phyloP scores from a whole-genome alignment of 805 yeast species.

The Spathaspora arborariae region DNA sequence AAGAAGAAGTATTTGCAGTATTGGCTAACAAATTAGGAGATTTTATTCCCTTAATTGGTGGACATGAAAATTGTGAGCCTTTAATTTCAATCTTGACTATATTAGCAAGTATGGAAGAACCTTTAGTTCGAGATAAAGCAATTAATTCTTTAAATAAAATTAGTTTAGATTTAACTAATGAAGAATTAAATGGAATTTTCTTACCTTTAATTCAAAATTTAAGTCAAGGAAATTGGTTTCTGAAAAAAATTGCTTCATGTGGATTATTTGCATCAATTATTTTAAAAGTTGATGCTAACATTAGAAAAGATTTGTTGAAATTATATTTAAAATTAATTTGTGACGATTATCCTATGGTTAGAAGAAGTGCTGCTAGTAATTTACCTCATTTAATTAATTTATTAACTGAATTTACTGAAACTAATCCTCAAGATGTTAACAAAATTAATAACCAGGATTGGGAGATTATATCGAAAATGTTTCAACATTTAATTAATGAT shows the following conservation, averaged over 20 bases:
- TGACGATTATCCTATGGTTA: slow-evolving; percentile 97
- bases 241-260: slow-evolving; percentile 85
- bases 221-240: slow-evolving; percentile 91
- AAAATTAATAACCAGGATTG: slow-evolving; percentile 59
- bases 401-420: slow-evolving; percentile 39
- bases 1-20: slow-evolving; percentile 94
- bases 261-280: slow-evolving; percentile 78
- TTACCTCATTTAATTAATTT: slow-evolving; percentile 71
- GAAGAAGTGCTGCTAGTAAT: slow-evolving; percentile 87
- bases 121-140: slow-evolving; percentile 92
- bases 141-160: slow-evolving; percentile 77
- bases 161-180: slow-evolving; percentile 56
- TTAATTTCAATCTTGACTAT: slow-evolving; percentile 66
- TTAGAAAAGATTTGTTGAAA: slow-evolving; percentile 59
- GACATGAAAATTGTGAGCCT: slow-evolving; percentile 52
- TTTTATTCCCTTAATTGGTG: slow-evolving; percentile 89
- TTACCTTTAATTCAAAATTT: slow-evolving; percentile 75
- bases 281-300: slow-evolving; percentile 49
- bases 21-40: slow-evolving; percentile 86
- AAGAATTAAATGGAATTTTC: slow-evolving; percentile 63
- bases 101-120: slow-evolving; percentile 91
- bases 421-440: slow-evolving; percentile 32
- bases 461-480: slow-evolving; percentile 79
- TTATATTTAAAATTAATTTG: slow-evolving; percentile 67
- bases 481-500: slow-evolving; percentile 71